Base-by-base conservation (phyloP, 768 basidiomycete genomes). In the Mycena alexandri region DNA sequence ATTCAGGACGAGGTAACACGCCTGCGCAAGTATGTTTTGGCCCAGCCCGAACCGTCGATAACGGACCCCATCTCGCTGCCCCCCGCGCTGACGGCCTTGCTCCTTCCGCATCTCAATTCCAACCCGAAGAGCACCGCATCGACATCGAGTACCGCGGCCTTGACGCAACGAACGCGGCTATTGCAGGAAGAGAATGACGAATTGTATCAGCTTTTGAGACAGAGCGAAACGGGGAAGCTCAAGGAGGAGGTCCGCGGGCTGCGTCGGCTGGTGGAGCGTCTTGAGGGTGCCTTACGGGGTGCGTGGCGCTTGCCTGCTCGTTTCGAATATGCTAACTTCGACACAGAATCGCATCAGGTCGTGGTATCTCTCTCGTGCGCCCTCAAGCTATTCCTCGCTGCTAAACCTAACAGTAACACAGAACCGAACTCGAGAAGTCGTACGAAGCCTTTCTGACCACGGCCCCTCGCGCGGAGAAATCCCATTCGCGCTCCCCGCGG, bases 151-250 rank as follows among this genome's bases (percentile, higher is more conserved):
- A 79, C 87, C 43, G 83, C 89, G n/a, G 93, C 93, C 0, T 84
- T 95, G 63, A 91, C 87, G 0, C 93, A 94, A 73, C 84, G 92
- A 52, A 86, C 87, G 29, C 87, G 87, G 53, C 77, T 90, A 19
- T 80, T 95, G 12, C 94, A 95, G 75, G 91, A 94, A 62, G 94
- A 95, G 77, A 95, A 95, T 66, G 93, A 95, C 71, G 94, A 95
- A 69, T 77, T 95, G 19, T 95, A 95, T 75, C 86, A 89, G 54
- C 79, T 95, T 12, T 79, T 95, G 61, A 91, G 88, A 76, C 82
- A 82, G 25, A 87, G 90, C 44, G 93, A 95, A 78, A 91, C 92
- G 0, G 93, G 93, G 6, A 89, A 86, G 75, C 75, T 95, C 68
- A 93, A 93, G 75, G 94, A 94, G 74, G 92, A 95, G 75, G 91